Evolutionary conservation across 2,329 filamentous ascomycete genomes (phyloP), one percentile per base, ranked within the genome.

Genomic region (Biscogniauxia sp.): DNA sequence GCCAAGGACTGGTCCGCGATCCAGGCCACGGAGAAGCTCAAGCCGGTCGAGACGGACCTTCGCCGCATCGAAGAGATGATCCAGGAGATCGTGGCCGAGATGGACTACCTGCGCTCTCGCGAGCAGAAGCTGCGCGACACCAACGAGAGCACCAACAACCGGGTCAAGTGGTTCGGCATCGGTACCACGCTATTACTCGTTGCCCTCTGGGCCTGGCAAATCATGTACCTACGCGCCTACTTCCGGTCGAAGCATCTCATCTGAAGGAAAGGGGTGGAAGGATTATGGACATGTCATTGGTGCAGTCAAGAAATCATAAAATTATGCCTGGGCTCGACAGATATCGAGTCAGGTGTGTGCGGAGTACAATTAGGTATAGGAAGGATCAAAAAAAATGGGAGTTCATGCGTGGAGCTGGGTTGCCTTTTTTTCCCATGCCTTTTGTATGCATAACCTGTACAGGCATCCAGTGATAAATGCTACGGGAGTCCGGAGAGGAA

Each of bases 91-190:
- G 94, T 97, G 54, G 78, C 78, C 65, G 94, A 98, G 84, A 96
- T 99, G 94, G 94, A 98, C 67, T 99, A 98, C 80, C 86, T 99
- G 70, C 87, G 95, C 67, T 72, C 78, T 49, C 87, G 95, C 70
- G 95, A 99, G 83, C 93, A 97, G 85, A 96, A 92, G 82, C 85
- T 99, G 70, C 85, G 95, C 76, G 94, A 99, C 80, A 99, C 95
- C 69, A 99, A 99, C 78, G 95, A 99, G 88, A 98, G 94, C 83
- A 99, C 95, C 68, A 99, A 99, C 80, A 95, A 91, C 79, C 87
- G 95, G 61, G 95, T 99, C 73, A 99, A 98, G 83, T 98, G 92
- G 93, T 99, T 99, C 78, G 94, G 94, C 54, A 88, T 97, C 75
- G 87, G 88, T 67, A 98, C 94, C 26, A 98, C 97, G 80, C 90